phyloP scores from a whole-genome alignment of 768 basidiomycete genomes.

The Russula lepida region DNA sequence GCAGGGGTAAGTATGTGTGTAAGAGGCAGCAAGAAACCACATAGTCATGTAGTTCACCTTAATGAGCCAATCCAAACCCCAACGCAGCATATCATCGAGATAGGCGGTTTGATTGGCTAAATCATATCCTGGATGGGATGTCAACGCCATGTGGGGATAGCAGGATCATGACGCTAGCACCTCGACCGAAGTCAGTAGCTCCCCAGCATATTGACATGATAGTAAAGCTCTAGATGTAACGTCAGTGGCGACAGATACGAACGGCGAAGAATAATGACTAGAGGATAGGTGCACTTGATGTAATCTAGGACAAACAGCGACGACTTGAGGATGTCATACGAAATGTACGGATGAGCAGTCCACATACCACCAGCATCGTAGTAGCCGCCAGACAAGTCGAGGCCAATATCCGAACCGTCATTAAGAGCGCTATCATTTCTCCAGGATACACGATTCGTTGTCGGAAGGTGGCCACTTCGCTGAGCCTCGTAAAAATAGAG shows the following conservation, averaged over 20 bases:
- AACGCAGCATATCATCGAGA: conserved; percentile 84
- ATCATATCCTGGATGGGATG: conserved; percentile 55
- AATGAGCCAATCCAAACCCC: conserved; percentile 89
- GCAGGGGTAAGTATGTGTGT: background rate
- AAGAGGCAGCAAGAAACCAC: background rate
- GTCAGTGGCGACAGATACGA: conserved; percentile 2
- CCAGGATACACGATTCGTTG: conserved; percentile 73
- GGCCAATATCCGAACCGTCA: conserved; percentile 65
- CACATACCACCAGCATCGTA: conserved; percentile 84
- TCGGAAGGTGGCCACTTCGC: conserved; percentile 65
- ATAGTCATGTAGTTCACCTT: conserved; percentile 42
- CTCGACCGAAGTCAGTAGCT: conserved; percentile 74
- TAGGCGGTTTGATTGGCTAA: conserved; percentile 81
- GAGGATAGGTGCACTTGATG: conserved; percentile 79
- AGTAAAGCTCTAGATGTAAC: conserved; percentile 51
- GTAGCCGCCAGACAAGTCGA: conserved; percentile 82
- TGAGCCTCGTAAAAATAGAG: conserved; percentile 92
- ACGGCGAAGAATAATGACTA: conserved; percentile 40
- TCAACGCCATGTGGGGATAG: background rate
- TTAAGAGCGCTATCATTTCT: conserved; percentile 70
- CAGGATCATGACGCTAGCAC: conserved; percentile 28
- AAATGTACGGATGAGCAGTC: background rate
- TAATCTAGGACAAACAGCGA: conserved; percentile 45
- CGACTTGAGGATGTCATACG: background rate
- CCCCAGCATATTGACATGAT: conserved; percentile 89